Conservation (phyloP, 306 rosid species). For the Casuarina glauca region DNA sequence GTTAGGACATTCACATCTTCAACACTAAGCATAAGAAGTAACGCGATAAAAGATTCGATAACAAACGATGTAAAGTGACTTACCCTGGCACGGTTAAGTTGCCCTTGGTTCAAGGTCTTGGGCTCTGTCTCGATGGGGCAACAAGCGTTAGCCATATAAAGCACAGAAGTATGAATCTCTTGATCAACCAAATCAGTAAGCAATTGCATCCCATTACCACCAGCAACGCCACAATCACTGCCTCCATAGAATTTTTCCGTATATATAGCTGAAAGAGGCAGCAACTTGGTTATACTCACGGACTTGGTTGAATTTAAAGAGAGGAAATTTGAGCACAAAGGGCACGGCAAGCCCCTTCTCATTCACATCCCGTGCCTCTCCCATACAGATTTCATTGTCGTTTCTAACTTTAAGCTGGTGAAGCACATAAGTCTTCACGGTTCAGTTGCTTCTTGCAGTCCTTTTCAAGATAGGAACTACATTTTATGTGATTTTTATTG, state of each 20-base stretch:
- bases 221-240: neutral
- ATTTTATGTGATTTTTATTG: neutral
- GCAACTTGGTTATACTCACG: conserved; percentile 42
- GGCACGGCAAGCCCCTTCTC: neutral
- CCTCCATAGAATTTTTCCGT: conserved; percentile 13
- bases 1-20: too few species aligned
- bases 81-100: conserved; percentile 74
- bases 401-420: neutral
- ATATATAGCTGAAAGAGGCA: neutral
- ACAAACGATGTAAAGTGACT: neutral
- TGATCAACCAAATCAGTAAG: conserved; percentile 22
- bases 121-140: conserved; percentile 85
- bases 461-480: neutral
- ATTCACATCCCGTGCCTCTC: conserved; percentile 31
- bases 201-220: conserved; percentile 30
- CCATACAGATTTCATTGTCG: neutral
- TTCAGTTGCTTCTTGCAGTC: neutral
- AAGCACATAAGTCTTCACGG: neutral
- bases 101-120: conserved; percentile 58
- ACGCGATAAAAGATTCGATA: neutral
- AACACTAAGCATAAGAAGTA: neutral
- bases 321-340: conserved; percentile 29
- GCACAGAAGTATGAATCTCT: conserved; percentile 13
- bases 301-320: conserved; percentile 25
- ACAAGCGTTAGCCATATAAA: conserved; percentile 45